Conservation (phyloP, 2,329 filamentous ascomycete species). For the Fusarium sterilihyphosum region DNA sequence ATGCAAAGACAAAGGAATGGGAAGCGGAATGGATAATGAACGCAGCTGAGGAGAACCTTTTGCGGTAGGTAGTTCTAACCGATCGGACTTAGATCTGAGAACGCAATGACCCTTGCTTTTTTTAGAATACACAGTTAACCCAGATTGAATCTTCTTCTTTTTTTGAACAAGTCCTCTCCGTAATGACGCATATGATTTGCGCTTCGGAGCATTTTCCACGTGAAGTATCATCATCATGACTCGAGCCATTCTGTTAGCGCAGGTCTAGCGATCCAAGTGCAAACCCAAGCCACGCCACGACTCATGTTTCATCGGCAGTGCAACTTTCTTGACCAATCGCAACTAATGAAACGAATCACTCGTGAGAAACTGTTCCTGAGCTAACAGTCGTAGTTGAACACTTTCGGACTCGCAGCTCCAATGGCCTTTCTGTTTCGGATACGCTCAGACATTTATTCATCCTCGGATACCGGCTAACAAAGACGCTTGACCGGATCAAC, state of each 20-base stretch:
- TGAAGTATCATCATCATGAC: background rate
- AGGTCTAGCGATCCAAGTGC: background rate
- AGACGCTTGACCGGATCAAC: background rate
- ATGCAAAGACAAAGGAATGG: too few species aligned
- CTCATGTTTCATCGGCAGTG: background rate
- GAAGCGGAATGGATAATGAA: too few species aligned
- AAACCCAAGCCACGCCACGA: background rate
- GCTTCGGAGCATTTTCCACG: background rate
- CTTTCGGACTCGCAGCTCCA: background rate
- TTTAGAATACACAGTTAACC: fast-evolving
- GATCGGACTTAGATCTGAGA: too few species aligned
- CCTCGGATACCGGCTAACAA: background rate
- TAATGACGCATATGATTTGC: background rate
- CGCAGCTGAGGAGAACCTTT: too few species aligned
- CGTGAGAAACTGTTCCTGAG: background rate
- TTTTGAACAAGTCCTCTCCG: too few species aligned
- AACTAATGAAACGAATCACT: background rate
- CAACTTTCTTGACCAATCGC: background rate
- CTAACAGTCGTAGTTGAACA: background rate
- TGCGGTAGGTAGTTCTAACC: too few species aligned
- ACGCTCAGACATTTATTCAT: background rate
- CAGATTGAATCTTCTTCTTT: background rate
- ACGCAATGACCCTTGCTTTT: fast-evolving
- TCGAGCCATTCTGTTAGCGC: background rate
- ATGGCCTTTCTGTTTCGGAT: background rate